phyloP scores from a whole-genome alignment of 257 asterid species.

The Ehretia macrophylla region DNA sequence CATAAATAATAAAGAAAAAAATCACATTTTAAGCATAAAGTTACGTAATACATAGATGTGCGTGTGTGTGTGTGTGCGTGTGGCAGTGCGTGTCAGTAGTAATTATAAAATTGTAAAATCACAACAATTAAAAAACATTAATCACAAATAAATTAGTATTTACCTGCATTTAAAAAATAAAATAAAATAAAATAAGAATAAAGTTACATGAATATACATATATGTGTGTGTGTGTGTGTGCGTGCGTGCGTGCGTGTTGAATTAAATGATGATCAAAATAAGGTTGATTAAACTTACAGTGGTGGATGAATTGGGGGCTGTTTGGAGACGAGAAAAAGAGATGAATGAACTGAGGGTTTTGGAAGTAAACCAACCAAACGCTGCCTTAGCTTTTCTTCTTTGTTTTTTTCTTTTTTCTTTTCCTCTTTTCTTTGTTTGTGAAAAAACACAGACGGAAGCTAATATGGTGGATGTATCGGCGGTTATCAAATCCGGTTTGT shows the following conservation, averaged over 20 bases:
- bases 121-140: too few species aligned
- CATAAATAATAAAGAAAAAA: too few species aligned
- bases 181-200: too few species aligned
- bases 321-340: not conserved
- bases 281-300: not conserved
- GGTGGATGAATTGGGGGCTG: not conserved
- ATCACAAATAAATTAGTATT: too few species aligned
- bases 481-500: conserved; percentile 30
- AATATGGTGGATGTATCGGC: conserved; percentile 24
- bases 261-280: not conserved
- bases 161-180: too few species aligned
- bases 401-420: not conserved
- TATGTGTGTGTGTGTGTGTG: not conserved
- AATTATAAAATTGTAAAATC: too few species aligned
- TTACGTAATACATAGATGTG: too few species aligned
- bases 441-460: not conserved
- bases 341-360: conserved; percentile 8
- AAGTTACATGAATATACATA: too few species aligned
- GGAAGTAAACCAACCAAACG: not conserved
- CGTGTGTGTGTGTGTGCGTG: too few species aligned
- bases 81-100: too few species aligned
- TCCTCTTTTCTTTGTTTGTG: not conserved
- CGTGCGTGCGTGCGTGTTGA: too few species aligned
- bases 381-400: conserved; percentile 12
- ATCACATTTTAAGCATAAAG: too few species aligned